Evolutionary conservation across 148 eudicot species (phyloP).

Genomic region (Spergularia bocconei): DNA sequence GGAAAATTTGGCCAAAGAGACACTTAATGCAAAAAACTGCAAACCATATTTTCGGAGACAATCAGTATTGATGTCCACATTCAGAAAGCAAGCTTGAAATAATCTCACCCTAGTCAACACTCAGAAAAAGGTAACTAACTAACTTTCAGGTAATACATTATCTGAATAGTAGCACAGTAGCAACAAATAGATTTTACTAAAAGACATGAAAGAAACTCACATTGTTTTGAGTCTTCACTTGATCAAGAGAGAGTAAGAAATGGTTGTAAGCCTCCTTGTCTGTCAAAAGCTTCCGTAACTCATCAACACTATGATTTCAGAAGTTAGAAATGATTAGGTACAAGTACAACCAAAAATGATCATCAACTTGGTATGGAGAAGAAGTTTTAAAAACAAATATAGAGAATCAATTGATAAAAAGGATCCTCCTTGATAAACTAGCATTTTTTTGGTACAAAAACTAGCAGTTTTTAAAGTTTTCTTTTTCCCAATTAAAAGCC

Average conservation of each 20-base stretch:
- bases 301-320: constrained; percentile 33
- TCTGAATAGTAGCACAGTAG: too few species aligned
- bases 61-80: too few species aligned
- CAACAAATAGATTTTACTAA: too few species aligned
- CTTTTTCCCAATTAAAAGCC: not conserved
- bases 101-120: too few species aligned
- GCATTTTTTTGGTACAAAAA: too few species aligned
- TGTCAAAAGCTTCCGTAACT: constrained; percentile 33
- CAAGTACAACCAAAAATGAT: not conserved
- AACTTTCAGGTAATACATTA: too few species aligned
- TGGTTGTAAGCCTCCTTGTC: constrained; percentile 38
- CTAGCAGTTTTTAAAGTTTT: not conserved
- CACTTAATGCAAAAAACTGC: too few species aligned
- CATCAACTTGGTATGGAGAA: not conserved
- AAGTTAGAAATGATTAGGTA: not conserved
- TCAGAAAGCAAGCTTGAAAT: too few species aligned
- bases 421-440: not conserved
- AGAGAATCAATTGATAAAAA: not conserved
- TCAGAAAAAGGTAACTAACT: too few species aligned
- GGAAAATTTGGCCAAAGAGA: too few species aligned
- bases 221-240: constrained; percentile 42
- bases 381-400: not conserved
- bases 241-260: constrained; percentile 39
- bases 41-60: too few species aligned
- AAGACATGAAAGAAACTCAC: constrained; percentile 21